Evolutionary conservation across 495 filamentous ascomycete genomes (phyloP).

Genomic region (Penicillium lividum): DNA sequence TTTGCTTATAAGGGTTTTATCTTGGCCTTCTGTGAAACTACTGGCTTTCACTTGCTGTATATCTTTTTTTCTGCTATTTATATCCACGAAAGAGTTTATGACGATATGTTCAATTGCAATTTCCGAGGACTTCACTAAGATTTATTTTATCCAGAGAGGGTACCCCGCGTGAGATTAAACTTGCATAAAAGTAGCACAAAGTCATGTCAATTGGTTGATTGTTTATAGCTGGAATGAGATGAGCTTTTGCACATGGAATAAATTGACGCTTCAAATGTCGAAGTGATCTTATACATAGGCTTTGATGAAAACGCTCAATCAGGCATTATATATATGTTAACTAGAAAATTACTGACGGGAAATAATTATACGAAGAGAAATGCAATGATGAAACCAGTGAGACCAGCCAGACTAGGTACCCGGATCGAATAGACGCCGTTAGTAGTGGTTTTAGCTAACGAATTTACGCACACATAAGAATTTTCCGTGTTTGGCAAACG

Average conservation of each 20-base stretch:
- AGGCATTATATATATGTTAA: too few species aligned
- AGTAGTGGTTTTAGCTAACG: too few species aligned
- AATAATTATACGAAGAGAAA: too few species aligned
- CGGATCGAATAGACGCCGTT: too few species aligned
- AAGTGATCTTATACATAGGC: too few species aligned
- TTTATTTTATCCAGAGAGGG: not conserved
- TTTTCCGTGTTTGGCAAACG: too few species aligned
- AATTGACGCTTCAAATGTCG: too few species aligned
- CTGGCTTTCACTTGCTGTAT: constrained; percentile 7
- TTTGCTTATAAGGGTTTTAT: constrained; percentile 1
- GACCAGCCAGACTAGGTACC: too few species aligned
- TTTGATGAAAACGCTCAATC: too few species aligned
- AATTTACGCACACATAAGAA: too few species aligned
- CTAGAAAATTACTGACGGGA: too few species aligned
- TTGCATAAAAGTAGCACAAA: not conserved
- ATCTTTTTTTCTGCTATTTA: constrained; percentile 9
- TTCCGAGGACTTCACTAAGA: constrained; percentile 3
- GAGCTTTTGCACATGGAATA: not conserved
- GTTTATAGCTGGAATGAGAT: not conserved
- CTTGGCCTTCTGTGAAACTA: constrained; percentile 5
- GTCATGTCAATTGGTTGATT: not conserved
- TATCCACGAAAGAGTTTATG: constrained; percentile 11
- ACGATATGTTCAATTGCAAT: not conserved
- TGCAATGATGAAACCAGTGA: too few species aligned
- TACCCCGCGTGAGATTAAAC: not conserved